Evolutionary conservation across 345 rosid species (phyloP).

Genomic region (Punica granatum): DNA sequence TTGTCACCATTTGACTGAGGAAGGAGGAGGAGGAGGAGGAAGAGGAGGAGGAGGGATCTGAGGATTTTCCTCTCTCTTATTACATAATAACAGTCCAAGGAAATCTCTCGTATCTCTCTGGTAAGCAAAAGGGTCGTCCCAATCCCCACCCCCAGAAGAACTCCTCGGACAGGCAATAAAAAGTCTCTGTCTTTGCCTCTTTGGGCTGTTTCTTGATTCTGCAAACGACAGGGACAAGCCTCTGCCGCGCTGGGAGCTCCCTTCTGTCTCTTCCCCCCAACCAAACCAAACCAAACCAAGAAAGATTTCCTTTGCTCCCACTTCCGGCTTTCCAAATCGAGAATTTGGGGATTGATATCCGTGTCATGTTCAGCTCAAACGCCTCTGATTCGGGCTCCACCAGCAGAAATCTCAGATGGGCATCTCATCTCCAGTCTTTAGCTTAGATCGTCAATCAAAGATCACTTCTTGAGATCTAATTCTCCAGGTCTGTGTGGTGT

Average conservation of each 20-base stretch:
- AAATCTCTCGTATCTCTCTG: not conserved
- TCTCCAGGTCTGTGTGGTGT: not conserved
- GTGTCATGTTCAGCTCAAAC: not conserved
- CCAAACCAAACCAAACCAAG: no score
- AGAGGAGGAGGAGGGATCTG: not conserved
- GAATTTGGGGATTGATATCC: not conserved
- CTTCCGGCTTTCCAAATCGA: constrained; percentile 14
- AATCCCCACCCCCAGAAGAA: no score
- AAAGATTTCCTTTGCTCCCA: constrained; percentile 15
- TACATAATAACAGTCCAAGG: not conserved
- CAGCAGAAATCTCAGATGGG: constrained; percentile 17
- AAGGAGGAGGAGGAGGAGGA: not conserved
- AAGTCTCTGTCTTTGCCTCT: constrained; percentile 9
- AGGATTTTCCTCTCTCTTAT: not conserved
- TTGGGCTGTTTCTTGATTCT: constrained; percentile 1
- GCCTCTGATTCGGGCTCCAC: not conserved
- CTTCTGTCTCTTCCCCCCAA: constrained; percentile 9
- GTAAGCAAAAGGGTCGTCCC: not conserved
- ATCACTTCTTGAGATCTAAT: constrained; percentile 7
- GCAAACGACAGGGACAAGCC: not conserved
- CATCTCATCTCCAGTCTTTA: constrained; percentile 30
- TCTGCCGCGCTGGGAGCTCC: constrained; percentile 2
- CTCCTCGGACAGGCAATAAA: constrained; percentile 2
- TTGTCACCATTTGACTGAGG: constrained; percentile 6
- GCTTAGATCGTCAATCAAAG: constrained; percentile 22